Evolutionary conservation across 106 monocot genomes (phyloP), one percentile per base, ranked within the genome.

Genomic region (Dendrobium nobile): DNA sequence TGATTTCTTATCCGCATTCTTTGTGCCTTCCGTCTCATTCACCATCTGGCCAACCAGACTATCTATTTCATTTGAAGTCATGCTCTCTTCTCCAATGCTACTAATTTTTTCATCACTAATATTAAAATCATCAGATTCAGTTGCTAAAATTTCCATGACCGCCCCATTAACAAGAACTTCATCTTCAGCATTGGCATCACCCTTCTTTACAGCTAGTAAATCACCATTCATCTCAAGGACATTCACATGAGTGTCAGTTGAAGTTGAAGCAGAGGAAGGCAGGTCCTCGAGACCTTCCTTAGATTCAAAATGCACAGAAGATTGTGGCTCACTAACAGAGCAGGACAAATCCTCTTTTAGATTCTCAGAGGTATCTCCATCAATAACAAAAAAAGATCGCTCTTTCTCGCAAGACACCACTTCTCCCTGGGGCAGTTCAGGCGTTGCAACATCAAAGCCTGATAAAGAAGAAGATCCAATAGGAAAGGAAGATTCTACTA

Each of bases 1-100:
- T 9, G 88, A 84, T 72, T 82, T 94, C 79, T 91, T 91, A 73
- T 91, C 96, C 77, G 26, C 79, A 16, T 79, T 56, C 41, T 82
- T 83, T 83, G 83, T 84, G 41, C 26, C 83, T 64, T 84, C 92
- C 55, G 80, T 54, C 20, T 87, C 78, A 20, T 33, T 68, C 20
- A 51, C 51, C 43, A 81, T 85, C 82, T 92, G 81, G 56, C 85
- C 86, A 3, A 88, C 80, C 55, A 77, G 13, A n/a, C 81, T 85
- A 68, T 82, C 81, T 18, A 83, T 76, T 55, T 87, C 76, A 59
- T 58, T 73, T 31, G 37, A 83, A 75, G 67, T 54, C 40, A 78
- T 64, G 18, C 16, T 20, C 47, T 84, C 85, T 78, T 89, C 87
- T 59, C 31, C 79, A 37, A 80, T 59, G 31, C 17, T 74, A 68